Evolutionary conservation across 352 stramenopile species (phyloP), one percentile per base, ranked within the genome.

Genomic region (Pythium aquatile): DNA sequence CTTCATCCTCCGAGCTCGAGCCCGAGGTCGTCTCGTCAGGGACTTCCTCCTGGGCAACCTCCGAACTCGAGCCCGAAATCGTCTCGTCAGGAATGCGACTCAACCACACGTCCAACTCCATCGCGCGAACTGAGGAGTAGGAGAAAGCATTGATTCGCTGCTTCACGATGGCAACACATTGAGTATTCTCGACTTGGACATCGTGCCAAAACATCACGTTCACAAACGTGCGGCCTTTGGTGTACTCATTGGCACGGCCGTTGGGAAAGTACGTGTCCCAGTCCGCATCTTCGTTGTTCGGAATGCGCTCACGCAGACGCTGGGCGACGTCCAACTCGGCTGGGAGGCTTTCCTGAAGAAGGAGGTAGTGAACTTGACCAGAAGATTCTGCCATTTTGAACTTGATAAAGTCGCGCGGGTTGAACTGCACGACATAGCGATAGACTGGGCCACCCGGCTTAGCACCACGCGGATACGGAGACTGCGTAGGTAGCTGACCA

Each of bases 181-280:
- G 32, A 5, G 32, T 1, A 9, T 35, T 35, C 32, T 0, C 35
- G 7, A 40, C 35, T 11, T 14, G 8, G 7, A 52, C 44, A 11
- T 52, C 44, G 44, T 52, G 44, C 44, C 44, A 52, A 16, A 52
- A 52, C 44, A 52, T 55, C 58, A 26, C 44, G 44, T 52, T 52
- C 17, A 52, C 44, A 16, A 52, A 52, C 44, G 29, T 46, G 67
- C 55, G 0, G 44, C 44, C 16, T 1, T 5, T 52, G 0, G 44
- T 5, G 10, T 52, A 52, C 6, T 52, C 44, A 13, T 52, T 52
- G 13, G 44, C 44, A 16, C 11, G 44, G 5, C 44, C 44, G 16
- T 52, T 24, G 6, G 44, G 9, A 17, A 52, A 52, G 44, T 52
- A 14, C 13, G 11, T 4, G 16, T 24, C 16, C 44, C 44, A 52